Conservation (phyloP, 2,329 filamentous ascomycete species). For the Microcera coccophila region DNA sequence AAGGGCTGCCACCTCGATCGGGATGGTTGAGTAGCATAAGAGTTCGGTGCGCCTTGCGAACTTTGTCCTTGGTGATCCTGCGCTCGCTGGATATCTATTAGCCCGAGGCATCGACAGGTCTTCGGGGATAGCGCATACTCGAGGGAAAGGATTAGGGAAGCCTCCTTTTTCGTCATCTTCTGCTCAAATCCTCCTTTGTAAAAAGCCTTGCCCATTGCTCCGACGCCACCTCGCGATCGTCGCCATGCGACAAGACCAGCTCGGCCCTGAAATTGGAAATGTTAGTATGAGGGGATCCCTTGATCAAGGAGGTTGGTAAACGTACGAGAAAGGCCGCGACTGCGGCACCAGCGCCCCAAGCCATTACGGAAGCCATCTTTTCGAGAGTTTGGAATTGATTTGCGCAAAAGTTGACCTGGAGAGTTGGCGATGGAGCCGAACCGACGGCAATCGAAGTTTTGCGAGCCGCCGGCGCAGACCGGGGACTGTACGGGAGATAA, state of each 20-base stretch:
- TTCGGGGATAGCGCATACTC: slow-evolving; percentile 54
- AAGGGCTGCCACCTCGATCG: slow-evolving; percentile 93
- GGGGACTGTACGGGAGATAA: slow-evolving; percentile 10
- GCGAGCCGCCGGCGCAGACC: slow-evolving; percentile 22
- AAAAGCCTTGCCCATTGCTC: slow-evolving; percentile 81
- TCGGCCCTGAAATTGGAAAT: slow-evolving; percentile 61
- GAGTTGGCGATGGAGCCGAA: slow-evolving; percentile 12
- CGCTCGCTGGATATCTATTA: slow-evolving; percentile 62
- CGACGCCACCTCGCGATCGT: slow-evolving; percentile 72
- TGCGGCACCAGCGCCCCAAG: slow-evolving; percentile 46
- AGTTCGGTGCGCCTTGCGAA: slow-evolving; percentile 91
- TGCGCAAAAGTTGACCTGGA: slow-evolving; percentile 4
- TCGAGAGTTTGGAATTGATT: not conserved
- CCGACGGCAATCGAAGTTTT: slow-evolving; percentile 25
- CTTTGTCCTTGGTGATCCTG: slow-evolving; percentile 81
- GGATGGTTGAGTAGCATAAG: slow-evolving; percentile 98
- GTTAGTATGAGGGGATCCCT: not conserved
- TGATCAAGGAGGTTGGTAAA: not conserved
- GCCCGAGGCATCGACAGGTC: not conserved
- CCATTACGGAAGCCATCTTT: slow-evolving; percentile 43
- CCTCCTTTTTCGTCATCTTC: slow-evolving; percentile 90
- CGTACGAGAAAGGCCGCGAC: slow-evolving; percentile 51
- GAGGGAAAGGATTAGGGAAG: slow-evolving; percentile 83
- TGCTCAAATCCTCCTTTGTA: slow-evolving; percentile 99
- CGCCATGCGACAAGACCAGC: slow-evolving; percentile 87